Evolutionary conservation across 352 stramenopile species (phyloP).

Genomic region (Pythium plurisporium): DNA sequence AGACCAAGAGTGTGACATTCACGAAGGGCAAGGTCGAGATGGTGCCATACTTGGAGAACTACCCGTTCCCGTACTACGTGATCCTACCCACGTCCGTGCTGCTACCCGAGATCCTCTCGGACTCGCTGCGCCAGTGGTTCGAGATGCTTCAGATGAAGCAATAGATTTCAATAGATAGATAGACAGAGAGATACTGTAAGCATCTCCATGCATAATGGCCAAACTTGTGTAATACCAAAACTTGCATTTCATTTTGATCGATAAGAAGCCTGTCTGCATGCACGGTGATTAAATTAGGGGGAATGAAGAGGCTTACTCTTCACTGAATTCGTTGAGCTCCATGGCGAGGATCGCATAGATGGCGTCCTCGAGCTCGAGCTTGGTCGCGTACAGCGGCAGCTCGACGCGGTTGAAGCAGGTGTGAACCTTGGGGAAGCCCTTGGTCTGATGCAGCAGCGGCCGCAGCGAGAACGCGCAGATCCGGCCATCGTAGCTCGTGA

Average conservation of each 20-base stretch:
- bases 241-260: not conserved
- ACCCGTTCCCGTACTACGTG: constrained; percentile 99
- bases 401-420: constrained; percentile 86
- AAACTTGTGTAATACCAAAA: not conserved
- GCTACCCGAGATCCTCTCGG: constrained; percentile 98
- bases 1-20: constrained; percentile 98
- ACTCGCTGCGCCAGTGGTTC: constrained; percentile 99
- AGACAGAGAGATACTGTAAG: constrained; percentile 2
- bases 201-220: not conserved
- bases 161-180: constrained; percentile 13
- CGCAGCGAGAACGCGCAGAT: constrained; percentile 73
- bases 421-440: constrained; percentile 71
- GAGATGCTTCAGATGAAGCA: constrained; percentile 92
- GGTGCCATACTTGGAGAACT: constrained; percentile 99
- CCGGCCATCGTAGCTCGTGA: constrained; percentile 81
- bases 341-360: constrained; percentile 95
- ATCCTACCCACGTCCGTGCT: constrained; percentile 93
- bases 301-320: constrained; percentile 37
- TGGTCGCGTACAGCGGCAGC: constrained; percentile 72
- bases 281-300: not conserved
- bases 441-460: constrained; percentile 49
- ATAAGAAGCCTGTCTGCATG: no score
- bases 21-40: constrained; percentile 95
- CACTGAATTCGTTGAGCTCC: constrained; percentile 93
- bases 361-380: constrained; percentile 91